Percentiles rank a stretch among this genome's conserved stretches.
Conservation (phyloP, 2,329 filamentous ascomycete species). For the Cladosporium velox region DNA sequence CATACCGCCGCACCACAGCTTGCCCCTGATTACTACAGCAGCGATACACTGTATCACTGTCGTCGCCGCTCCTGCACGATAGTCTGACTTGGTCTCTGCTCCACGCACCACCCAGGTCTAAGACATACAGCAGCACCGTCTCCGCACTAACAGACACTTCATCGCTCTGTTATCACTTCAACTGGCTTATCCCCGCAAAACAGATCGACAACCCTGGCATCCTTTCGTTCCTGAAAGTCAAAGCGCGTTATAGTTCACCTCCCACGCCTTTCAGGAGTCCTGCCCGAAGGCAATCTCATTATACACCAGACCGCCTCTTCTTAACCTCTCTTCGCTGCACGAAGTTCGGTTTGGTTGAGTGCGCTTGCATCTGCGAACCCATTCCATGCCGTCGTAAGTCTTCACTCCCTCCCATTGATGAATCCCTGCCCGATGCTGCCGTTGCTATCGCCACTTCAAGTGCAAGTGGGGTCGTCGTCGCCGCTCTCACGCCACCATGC, state of each 20-base stretch:
- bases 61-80: background rate
- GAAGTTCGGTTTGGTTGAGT: conserved; percentile 28
- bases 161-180: background rate
- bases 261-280: conserved; percentile 9
- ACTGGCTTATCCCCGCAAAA: conserved; percentile 6
- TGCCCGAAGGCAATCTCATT: conserved; percentile 16
- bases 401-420: conserved; percentile 6
- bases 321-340: conserved; percentile 29
- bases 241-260: conserved; percentile 18
- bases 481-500: background rate
- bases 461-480: conserved; percentile 4
- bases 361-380: conserved; percentile 25
- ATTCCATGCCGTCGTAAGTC: conserved; percentile 31
- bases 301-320: conserved; percentile 25
- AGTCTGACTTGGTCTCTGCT: conserved; percentile 9
- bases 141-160: background rate
- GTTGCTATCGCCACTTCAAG: background rate
- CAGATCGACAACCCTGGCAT: conserved; percentile 16
- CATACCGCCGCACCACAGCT: conserved; percentile 8
- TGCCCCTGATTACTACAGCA: conserved; percentile 11
- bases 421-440: conserved; percentile 16
- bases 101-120: conserved; percentile 6
- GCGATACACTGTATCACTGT: background rate
- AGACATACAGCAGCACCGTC: conserved; percentile 18
- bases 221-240: conserved; percentile 24